phyloP scores from a whole-genome alignment of 208 protist species.

The Trypanosoma boissoni region DNA sequence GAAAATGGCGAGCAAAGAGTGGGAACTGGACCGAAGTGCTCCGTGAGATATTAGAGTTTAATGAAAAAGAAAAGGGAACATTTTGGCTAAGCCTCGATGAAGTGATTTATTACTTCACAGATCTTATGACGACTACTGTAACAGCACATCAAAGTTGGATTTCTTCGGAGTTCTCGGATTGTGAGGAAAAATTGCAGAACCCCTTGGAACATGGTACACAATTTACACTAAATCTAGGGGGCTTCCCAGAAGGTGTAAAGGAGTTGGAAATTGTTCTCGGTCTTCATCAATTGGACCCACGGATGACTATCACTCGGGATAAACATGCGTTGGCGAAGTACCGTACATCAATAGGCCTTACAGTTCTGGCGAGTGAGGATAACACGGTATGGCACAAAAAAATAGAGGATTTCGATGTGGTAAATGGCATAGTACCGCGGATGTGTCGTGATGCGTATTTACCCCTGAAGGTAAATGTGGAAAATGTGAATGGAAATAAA shows the following conservation, averaged over 20 bases:
- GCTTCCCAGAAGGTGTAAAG: conserved; percentile 25
- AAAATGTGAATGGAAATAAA: conserved; percentile 21
- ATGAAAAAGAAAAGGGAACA: conserved; percentile 27
- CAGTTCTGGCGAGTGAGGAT: conserved; percentile 48
- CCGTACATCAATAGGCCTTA: conserved; percentile 52
- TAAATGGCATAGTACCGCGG: conserved; percentile 24
- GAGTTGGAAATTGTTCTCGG: conserved; percentile 51
- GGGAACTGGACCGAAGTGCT: conserved; percentile 52
- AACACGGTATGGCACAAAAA: conserved; percentile 44
- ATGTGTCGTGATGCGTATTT: conserved; percentile 19
- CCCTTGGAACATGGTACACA: conserved; percentile 17
- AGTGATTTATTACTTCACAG: conserved; percentile 83
- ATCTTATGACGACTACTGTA: conserved; percentile 59
- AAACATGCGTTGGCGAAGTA: conserved; percentile 47
- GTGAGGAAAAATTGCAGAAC: conserved; percentile 8
- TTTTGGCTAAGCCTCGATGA: conserved; percentile 86
- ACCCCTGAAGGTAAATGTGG: conserved; percentile 17
- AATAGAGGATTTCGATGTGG: conserved; percentile 36
- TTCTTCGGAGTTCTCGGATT: conserved; percentile 31
- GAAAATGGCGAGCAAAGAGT: conserved; percentile 60
- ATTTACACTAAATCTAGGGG: conserved; percentile 44
- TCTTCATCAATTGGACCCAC: conserved; percentile 72
- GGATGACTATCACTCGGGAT: conserved; percentile 52
- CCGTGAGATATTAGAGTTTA: conserved; percentile 41
- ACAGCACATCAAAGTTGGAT: conserved; percentile 11